These are phyloP conservation scores for Petunia hybrid DNA, from an alignment of 305 asterid species.

Conservation along the genomic window DNA sequence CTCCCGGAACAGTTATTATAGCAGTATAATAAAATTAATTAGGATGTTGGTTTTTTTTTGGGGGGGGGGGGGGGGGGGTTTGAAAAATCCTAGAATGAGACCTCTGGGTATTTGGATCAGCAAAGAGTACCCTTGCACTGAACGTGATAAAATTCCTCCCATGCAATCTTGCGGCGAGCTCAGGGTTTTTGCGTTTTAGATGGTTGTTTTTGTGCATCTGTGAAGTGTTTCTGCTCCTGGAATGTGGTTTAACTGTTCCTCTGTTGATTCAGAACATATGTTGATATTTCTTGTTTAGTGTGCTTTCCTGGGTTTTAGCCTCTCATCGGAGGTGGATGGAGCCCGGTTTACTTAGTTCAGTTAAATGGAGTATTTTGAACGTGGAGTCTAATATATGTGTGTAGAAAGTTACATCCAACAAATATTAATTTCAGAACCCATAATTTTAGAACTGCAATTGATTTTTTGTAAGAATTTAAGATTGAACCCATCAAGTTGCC, in stretches of 20 bases:
- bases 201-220: background rate
- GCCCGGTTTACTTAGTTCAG: too few relatives aligned
- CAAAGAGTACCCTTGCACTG: constrained; percentile 22
- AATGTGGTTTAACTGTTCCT: constrained; percentile 16
- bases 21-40: too few relatives aligned
- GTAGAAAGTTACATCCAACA: too few relatives aligned
- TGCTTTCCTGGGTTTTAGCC: constrained; percentile 17
- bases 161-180: background rate
- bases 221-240: constrained; percentile 18
- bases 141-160: constrained; percentile 6
- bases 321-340: background rate
- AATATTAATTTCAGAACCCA: too few relatives aligned
- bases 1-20: too few relatives aligned
- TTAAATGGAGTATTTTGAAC: too few relatives aligned
- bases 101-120: background rate
- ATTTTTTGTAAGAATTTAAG: too few relatives aligned
- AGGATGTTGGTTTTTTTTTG: too few relatives aligned
- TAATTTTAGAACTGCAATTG: too few relatives aligned
- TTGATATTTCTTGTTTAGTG: constrained; percentile 4
- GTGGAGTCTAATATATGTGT: too few relatives aligned
- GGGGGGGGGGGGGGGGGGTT: background rate
- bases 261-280: constrained; percentile 13
- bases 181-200: background rate
- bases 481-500: too few relatives aligned
- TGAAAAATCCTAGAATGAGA: background rate